These are phyloP conservation scores for Pharus latifolius DNA, from an alignment of 176 grass and related monocot genomes.

Conservation along the genomic window DNA sequence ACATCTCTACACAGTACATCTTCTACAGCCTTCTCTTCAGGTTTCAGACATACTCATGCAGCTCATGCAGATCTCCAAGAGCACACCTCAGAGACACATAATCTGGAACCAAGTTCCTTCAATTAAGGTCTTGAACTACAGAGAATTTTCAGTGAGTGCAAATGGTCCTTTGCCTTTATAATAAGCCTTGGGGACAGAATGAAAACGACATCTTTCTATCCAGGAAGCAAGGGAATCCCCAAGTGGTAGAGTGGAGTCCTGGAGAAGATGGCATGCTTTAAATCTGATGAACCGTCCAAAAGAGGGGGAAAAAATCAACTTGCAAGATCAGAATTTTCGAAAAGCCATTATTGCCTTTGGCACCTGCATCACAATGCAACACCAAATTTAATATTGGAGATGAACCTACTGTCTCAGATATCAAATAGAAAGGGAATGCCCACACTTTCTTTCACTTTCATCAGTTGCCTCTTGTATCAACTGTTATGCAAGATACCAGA, in stretches of 20 bases:
- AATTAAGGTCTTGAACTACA: neutral
- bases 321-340: constrained; percentile 13
- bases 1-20: neutral
- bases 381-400: constrained; percentile 6
- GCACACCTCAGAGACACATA: neutral
- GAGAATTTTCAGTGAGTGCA: neutral
- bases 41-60: neutral
- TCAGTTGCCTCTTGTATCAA: constrained; percentile 33
- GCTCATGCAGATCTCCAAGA: too few species aligned
- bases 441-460: constrained; percentile 31
- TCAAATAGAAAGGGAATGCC: constrained; percentile 1
- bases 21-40: neutral
- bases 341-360: neutral
- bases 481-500: constrained; percentile 32
- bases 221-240: neutral
- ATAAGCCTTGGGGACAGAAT: constrained; percentile 15
- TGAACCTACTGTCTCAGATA: constrained; percentile 13
- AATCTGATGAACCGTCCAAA: neutral
- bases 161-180: neutral
- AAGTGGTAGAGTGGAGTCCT: constrained; percentile 2
- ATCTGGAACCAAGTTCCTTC: neutral
- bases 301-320: constrained; percentile 5
- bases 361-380: constrained; percentile 18
- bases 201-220: neutral
- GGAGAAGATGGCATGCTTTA: constrained; percentile 21